A percentile compares a stretch with the other conserved stretches of the same genome.
These are phyloP conservation scores for Pseudoneurospora amorphoporcata DNA, from an alignment of 495 filamentous ascomycete species.

Conservation along the genomic window DNA sequence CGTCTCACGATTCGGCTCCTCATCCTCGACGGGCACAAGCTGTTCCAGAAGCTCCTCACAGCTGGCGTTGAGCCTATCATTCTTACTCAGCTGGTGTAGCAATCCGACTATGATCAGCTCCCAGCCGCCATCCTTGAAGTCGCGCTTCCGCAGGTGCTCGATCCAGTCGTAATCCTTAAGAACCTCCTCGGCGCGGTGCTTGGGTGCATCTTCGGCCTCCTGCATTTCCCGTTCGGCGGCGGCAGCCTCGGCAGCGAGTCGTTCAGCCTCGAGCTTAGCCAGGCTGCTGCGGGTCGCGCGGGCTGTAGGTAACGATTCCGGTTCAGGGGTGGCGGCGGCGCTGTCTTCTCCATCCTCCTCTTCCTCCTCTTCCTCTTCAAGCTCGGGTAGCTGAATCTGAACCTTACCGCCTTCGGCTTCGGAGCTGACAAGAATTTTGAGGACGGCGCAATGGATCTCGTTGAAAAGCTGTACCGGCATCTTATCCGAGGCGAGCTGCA, in stretches of 20 bases:
- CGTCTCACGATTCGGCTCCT: constrained; percentile 62
- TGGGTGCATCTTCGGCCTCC: constrained; percentile 30
- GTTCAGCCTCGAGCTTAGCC: constrained; percentile 66
- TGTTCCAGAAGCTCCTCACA: constrained; percentile 73
- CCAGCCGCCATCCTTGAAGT: constrained; percentile 89
- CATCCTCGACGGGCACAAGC: constrained; percentile 60
- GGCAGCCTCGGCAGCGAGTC: constrained; percentile 44
- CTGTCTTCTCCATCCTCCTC: constrained; percentile 52
- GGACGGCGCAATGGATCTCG: constrained; percentile 82
- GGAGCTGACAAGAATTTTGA: constrained; percentile 76
- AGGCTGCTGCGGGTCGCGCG: constrained; percentile 78
- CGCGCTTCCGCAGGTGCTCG: constrained; percentile 66
- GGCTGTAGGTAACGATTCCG: constrained; percentile 49
- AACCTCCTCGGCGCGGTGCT: constrained; percentile 74
- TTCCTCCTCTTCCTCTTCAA: constrained; percentile 58
- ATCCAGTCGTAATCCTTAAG: constrained; percentile 69
- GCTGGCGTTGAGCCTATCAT: constrained; percentile 50
- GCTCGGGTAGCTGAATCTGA: constrained; percentile 66
- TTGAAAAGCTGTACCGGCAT: constrained; percentile 78
- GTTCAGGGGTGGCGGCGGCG: constrained; percentile 53
- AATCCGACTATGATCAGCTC: constrained; percentile 80
- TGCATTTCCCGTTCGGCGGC: constrained; percentile 33
- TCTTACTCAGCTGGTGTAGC: constrained; percentile 71
- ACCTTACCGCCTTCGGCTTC: constrained; percentile 67
- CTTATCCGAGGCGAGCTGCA: constrained; percentile 68